Evolutionary conservation across 257 asterid species (phyloP).

Genomic region (Ocimum tenuiflorum): DNA sequence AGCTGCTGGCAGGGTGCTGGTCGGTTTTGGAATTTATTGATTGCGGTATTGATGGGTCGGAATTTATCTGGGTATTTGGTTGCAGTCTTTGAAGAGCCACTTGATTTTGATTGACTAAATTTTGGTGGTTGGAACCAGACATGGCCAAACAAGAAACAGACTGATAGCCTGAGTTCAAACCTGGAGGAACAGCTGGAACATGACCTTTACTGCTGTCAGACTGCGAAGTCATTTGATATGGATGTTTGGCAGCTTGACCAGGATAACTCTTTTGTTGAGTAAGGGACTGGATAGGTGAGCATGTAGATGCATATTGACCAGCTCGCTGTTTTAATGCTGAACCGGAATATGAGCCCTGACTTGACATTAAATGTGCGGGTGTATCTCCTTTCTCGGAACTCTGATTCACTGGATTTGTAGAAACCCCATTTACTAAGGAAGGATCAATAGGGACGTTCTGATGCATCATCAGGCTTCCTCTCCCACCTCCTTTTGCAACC

Average conservation of each 20-base stretch:
- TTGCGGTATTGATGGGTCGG: conserved; percentile 39
- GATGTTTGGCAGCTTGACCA: conserved; percentile 46
- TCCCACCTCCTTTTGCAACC: conserved; percentile 57
- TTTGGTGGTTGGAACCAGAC: conserved; percentile 45
- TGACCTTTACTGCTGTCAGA: conserved; percentile 48
- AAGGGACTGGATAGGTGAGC: conserved; percentile 43
- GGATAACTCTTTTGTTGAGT: conserved; percentile 51
- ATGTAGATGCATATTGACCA: conserved; percentile 40
- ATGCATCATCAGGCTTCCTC: conserved; percentile 53
- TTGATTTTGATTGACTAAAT: conserved; percentile 44
- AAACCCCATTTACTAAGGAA: conserved; percentile 45
- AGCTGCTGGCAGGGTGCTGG: conserved; percentile 39
- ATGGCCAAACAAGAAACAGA: conserved; percentile 32
- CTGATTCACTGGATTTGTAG: conserved; percentile 41
- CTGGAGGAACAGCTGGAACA: conserved; percentile 41
- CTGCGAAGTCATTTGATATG: conserved; percentile 40
- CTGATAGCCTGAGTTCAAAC: conserved; percentile 37
- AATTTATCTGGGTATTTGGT: conserved; percentile 40
- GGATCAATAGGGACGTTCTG: conserved; percentile 53
- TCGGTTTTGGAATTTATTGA: conserved; percentile 41
- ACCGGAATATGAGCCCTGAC: conserved; percentile 45
- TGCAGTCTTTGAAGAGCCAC: conserved; percentile 43
- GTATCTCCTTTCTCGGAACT: conserved; percentile 34
- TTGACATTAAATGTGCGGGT: conserved; percentile 34
- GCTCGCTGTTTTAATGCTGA: conserved; percentile 34